phyloP scores from a whole-genome alignment of 805 yeast genomes.

The Candida nemodendra region DNA sequence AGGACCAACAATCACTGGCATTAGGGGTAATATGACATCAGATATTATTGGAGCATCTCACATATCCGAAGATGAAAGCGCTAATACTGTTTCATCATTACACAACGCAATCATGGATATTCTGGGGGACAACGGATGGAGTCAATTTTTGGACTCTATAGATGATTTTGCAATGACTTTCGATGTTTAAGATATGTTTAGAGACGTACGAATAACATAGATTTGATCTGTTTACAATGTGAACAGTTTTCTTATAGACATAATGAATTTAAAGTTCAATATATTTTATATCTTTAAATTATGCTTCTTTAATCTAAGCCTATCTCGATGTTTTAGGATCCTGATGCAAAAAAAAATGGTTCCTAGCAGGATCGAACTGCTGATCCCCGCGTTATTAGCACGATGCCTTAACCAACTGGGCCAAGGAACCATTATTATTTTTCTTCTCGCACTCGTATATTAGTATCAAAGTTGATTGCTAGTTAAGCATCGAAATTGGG shows the following conservation, averaged over 20 bases:
- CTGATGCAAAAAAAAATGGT: too few relatives aligned
- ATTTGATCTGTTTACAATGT: not conserved
- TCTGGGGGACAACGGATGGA: conserved; percentile 33
- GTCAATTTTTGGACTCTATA: conserved; percentile 27
- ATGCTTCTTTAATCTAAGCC: too few relatives aligned
- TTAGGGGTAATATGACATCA: not conserved
- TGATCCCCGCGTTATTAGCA: conserved; percentile 57
- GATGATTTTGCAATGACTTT: conserved; percentile 27
- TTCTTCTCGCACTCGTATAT: too few relatives aligned
- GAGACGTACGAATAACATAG: not conserved
- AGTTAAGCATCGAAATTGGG: too few relatives aligned
- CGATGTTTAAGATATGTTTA: conserved; percentile 11
- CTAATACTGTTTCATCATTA: conserved; percentile 6
- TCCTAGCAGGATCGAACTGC: conserved; percentile 90
- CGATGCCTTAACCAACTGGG: conserved; percentile 48
- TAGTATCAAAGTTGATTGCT: too few relatives aligned
- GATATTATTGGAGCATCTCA: not conserved
- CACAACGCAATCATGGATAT: conserved; percentile 28
- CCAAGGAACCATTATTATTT: conserved; percentile 40
- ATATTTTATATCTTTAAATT: too few relatives aligned
- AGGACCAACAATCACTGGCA: not conserved
- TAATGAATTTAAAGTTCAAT: too few relatives aligned
- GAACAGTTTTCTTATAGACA: too few relatives aligned
- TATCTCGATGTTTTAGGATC: too few relatives aligned
- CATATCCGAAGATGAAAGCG: too few relatives aligned